phyloP scores from a whole-genome alignment of 257 asterid species.

The Solanum tarijense region DNA sequence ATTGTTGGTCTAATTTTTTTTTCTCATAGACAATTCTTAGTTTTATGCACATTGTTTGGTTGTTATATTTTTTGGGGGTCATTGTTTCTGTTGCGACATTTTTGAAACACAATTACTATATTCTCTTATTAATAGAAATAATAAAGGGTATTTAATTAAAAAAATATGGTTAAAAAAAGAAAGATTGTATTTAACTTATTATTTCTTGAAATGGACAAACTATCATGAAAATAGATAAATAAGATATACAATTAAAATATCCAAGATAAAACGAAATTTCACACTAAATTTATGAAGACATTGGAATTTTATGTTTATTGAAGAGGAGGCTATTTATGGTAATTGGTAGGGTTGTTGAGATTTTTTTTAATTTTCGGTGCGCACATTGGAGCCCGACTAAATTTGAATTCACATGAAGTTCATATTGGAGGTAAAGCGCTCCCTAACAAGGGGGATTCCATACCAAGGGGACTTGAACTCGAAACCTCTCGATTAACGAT shows the following conservation, averaged over 20 bases:
- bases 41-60: too few species aligned
- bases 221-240: not conserved
- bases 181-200: not conserved
- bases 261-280: not conserved
- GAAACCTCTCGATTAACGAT: too few species aligned
- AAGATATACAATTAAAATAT: not conserved
- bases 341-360: not conserved
- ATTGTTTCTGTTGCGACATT: not conserved
- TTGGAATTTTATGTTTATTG: not conserved
- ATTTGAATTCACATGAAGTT: rapidly evolving
- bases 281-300: not conserved
- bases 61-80: not conserved
- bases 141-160: not conserved
- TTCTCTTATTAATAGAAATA: not conserved
- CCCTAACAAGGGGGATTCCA: rapidly evolving
- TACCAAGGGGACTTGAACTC: rapidly evolving
- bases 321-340: not conserved
- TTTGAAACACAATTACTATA: not conserved
- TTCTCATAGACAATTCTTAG: too few species aligned
- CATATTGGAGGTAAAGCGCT: not conserved
- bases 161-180: not conserved
- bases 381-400: not conserved
- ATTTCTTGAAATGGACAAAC: not conserved
- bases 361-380: too few species aligned
- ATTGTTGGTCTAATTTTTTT: not conserved